A percentile compares a stretch with the other conserved stretches of the same genome.
phyloP scores from a whole-genome alignment of 495 filamentous ascomycete species.

The Annulohypoxylon moriforme region DNA sequence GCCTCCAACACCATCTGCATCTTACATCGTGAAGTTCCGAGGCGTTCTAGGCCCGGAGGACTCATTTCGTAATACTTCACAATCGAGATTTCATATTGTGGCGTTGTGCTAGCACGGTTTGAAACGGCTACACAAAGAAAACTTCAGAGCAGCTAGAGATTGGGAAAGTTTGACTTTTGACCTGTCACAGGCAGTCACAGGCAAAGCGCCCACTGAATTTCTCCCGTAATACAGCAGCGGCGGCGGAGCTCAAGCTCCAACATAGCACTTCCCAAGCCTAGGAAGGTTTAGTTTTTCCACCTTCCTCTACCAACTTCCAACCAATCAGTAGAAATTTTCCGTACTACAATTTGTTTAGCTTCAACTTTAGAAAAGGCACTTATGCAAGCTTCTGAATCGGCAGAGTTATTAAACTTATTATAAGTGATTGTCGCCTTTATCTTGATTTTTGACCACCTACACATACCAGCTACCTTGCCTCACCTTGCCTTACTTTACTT shows the following conservation, averaged over 20 bases:
- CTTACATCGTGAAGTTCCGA: background rate
- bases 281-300: conserved; percentile 17
- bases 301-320: background rate
- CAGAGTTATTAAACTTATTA: conserved; percentile 30
- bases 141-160: background rate
- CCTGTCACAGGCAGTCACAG: background rate
- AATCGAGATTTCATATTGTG: conserved; percentile 4
- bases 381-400: conserved; percentile 44
- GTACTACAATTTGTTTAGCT: conserved; percentile 22
- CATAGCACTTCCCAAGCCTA: background rate
- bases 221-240: background rate
- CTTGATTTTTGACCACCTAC: conserved; percentile 29
- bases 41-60: conserved; percentile 9
- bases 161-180: conserved; percentile 1
- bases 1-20: background rate
- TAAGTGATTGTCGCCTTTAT: conserved; percentile 21
- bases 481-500: conserved; percentile 12
- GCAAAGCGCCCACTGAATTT: conserved; percentile 9
- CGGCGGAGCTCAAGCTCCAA: conserved; percentile 28
- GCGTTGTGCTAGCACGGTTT: conserved; percentile 23
- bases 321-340: conserved; percentile 23
- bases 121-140: conserved; percentile 17
- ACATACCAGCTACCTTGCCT: background rate
- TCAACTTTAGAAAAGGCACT: conserved; percentile 22
- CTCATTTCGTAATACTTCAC: conserved; percentile 9